Evolutionary conservation across 495 filamentous ascomycete species (phyloP), one percentile per base, ranked within the genome.

Genomic region (Neurospora terricola): DNA sequence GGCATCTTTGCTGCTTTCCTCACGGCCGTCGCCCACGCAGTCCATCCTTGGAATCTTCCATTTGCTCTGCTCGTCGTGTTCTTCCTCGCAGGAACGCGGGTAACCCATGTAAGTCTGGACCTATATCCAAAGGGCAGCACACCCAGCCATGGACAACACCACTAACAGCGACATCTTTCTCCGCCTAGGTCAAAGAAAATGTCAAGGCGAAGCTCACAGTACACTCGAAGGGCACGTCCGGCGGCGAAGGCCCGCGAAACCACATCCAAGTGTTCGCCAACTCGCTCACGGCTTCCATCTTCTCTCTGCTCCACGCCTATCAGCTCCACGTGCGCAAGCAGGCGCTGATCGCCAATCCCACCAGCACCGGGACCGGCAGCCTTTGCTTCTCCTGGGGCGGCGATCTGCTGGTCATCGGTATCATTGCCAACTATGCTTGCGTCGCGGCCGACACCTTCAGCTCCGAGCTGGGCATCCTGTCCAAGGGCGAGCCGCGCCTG

Each of bases 391-490:
- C 78, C 1, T 87, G 84, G 84, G 81, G 82, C 72, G 86, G 85
- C 48, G 86, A 87, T 73, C 78, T 90, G n/a, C 82, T 91, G 0
- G 81, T 88, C 3, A 75, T 88, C 23, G 87, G 88, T 8, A 86
- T 90, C 71, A 85, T 91, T 66, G 85, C 87, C 38, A 92, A 98
- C 83, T 99, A 99, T 75, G 96, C 93, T 39, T 92, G 93, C 34
- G 93, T 95, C 27, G 90, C 94, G 14, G 92, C 96, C 38, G 96
- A 99, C 79, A 99, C 96, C 6, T 96, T 97, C 82, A 94, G 92
- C 72, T 98, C 94, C 14, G 96, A 99, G 82, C 89, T 98, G 16
- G 96, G 84, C 8, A 99, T 99, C 69, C 87, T 98, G 21, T 91
- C 94, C 21, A 90, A 86, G 73, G 86, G 86, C 30, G 82, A 86